Evolutionary conservation across 1,284 basidiomycete genomes (phyloP).

Genomic region (Moesziomyces antarcticus): DNA sequence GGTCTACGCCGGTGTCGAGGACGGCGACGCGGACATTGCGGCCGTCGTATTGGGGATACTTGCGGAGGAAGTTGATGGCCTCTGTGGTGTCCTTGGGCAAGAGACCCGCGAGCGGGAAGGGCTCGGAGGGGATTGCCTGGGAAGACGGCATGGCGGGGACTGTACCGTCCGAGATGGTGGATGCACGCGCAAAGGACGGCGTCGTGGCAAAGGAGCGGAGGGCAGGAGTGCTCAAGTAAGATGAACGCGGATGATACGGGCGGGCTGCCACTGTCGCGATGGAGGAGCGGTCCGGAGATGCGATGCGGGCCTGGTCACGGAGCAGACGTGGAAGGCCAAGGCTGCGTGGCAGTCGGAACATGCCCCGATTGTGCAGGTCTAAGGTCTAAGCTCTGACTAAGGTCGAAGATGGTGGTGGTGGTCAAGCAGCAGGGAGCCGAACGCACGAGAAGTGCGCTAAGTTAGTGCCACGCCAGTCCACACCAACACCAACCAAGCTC

Average conservation of each 20-base stretch:
- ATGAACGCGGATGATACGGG: neutral
- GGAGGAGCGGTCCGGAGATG: conserved; percentile 14
- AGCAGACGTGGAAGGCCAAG: conserved; percentile 38
- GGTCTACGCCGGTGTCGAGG: conserved; percentile 68
- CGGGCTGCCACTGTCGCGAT: conserved; percentile 1
- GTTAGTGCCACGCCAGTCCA: neutral
- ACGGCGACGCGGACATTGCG: conserved; percentile 66
- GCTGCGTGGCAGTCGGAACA: conserved; percentile 21
- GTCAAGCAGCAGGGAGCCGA: neutral
- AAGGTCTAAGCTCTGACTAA: neutral
- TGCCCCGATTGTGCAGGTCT: neutral
- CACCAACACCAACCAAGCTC: neutral
- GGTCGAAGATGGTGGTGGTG: neutral
- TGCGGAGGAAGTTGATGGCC: conserved; percentile 62
- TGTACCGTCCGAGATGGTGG: conserved; percentile 18
- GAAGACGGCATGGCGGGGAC: conserved; percentile 32
- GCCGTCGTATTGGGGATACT: conserved; percentile 66
- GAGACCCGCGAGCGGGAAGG: conserved; percentile 64
- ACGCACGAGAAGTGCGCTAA: neutral
- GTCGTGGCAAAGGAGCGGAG: conserved; percentile 8
- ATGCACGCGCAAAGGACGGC: neutral
- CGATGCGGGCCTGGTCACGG: conserved; percentile 30
- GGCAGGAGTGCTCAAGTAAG: neutral
- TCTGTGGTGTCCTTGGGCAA: conserved; percentile 68
- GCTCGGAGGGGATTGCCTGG: conserved; percentile 37